Conservation (phyloP, 371 early-diverging fungal genomes). For the Umbelopsis sp. region DNA sequence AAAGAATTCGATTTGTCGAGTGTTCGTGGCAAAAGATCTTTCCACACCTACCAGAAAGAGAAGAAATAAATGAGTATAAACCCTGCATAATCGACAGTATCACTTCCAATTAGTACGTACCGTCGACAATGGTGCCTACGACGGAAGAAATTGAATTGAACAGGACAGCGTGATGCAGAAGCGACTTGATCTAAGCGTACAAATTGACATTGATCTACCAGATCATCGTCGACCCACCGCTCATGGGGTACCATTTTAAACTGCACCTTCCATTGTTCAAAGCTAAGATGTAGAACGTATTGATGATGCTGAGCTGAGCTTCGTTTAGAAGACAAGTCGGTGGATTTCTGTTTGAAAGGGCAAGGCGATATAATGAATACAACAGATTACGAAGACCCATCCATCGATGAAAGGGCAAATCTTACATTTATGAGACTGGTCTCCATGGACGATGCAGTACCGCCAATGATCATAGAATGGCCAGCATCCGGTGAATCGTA, state of each 20-base stretch:
- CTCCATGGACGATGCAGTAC: constrained; percentile 36
- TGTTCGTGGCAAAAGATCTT: constrained; percentile 44
- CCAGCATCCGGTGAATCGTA: constrained; percentile 37
- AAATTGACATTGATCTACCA: constrained; percentile 42
- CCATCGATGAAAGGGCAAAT: not conserved
- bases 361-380: not conserved
- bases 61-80: too few species aligned
- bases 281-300: constrained; percentile 35
- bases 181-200: not conserved
- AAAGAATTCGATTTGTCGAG: constrained; percentile 41
- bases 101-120: constrained; percentile 11
- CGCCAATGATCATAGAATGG: constrained; percentile 48
- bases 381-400: too few species aligned
- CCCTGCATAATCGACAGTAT: not conserved
- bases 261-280: constrained; percentile 32
- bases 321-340: constrained; percentile 24
- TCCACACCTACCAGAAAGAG: constrained; percentile 36
- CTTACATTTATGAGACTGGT: constrained; percentile 6
- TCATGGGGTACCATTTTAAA: constrained; percentile 35
- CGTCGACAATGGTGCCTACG: constrained; percentile 49
- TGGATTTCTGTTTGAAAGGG: constrained; percentile 18
- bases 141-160: constrained; percentile 38
- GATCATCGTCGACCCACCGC: constrained; percentile 44
- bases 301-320: constrained; percentile 31
- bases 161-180: constrained; percentile 23